Conservation (phyloP, 805 yeast species). For the Wickerhamiella cacticola region DNA sequence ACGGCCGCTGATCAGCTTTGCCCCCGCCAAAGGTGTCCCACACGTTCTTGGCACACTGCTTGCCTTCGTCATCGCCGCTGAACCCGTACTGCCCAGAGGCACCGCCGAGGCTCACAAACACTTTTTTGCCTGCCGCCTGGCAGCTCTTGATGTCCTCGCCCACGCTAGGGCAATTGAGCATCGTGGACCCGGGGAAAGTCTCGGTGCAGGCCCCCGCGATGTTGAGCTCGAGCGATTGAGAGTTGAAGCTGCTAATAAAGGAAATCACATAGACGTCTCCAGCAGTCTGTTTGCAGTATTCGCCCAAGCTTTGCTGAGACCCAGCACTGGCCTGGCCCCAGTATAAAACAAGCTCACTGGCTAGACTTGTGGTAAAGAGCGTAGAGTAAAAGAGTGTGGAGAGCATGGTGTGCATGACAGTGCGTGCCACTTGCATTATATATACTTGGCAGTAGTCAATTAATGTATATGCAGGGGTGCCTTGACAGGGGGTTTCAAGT, state of each 20-base stretch:
- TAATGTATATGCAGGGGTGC: constrained; percentile 10
- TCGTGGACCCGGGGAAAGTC: constrained; percentile 30
- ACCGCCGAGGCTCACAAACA: constrained; percentile 70
- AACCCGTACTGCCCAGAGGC: constrained; percentile 50
- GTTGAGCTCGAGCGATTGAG: constrained; percentile 32
- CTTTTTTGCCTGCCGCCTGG: constrained; percentile 66
- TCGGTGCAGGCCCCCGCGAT: constrained; percentile 44
- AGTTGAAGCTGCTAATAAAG: constrained; percentile 53
- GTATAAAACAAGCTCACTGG: constrained; percentile 59
- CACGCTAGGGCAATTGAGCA: constrained; percentile 37
- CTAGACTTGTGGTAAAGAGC: constrained; percentile 23
- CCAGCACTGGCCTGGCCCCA: constrained; percentile 88
- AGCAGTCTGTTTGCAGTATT: constrained; percentile 54
- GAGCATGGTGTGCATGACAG: background rate
- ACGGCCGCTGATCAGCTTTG: constrained; percentile 35
- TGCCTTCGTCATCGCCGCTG: constrained; percentile 41
- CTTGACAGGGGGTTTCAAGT: constrained; percentile 6
- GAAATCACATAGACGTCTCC: constrained; percentile 56
- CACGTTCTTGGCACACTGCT: constrained; percentile 40
- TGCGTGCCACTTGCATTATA: constrained; percentile 2
- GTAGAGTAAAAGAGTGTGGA: constrained; percentile 1
- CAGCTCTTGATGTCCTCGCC: constrained; percentile 61
- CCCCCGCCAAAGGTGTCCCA: constrained; percentile 48
- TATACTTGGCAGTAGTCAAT: background rate
- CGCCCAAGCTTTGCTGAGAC: constrained; percentile 35